Evolutionary conservation across 805 yeast species (phyloP).

Genomic region (Candida pseudoglaebosa): DNA sequence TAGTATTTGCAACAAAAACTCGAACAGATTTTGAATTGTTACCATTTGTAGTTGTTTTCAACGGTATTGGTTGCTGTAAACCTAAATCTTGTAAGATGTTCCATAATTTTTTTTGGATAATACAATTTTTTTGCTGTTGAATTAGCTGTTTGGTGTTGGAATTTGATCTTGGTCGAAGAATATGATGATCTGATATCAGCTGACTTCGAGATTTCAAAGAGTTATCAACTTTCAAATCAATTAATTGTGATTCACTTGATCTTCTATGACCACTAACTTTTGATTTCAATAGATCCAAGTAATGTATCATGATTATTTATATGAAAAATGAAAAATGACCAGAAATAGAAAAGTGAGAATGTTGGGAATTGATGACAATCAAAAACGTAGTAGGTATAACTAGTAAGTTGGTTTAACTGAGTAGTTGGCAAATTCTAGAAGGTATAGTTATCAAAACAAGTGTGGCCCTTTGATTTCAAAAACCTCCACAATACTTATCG

Average conservation of each 20-base stretch:
- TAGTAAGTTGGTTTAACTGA: too few species aligned
- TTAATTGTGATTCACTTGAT: slow-evolving; percentile 12
- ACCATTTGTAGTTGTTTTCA: slow-evolving; percentile 24
- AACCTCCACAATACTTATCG: too few species aligned
- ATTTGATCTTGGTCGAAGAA: slow-evolving; percentile 2
- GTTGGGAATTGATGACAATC: too few species aligned
- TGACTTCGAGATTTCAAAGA: slow-evolving; percentile 8
- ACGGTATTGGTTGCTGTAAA: slow-evolving; percentile 35
- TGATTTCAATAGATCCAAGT: slow-evolving; percentile 11
- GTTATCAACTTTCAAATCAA: slow-evolving; percentile 8
- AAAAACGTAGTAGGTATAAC: too few species aligned
- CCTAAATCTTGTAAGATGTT: slow-evolving; percentile 33
- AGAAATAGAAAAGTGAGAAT: background rate
- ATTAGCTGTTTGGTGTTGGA: slow-evolving; percentile 30
- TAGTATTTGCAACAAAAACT: slow-evolving; percentile 34
- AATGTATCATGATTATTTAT: slow-evolving; percentile 1
- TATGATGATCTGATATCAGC: background rate
- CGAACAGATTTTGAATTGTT: slow-evolving; percentile 26
- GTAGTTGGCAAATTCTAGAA: too few species aligned
- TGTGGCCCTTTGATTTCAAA: too few species aligned
- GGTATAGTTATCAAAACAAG: too few species aligned
- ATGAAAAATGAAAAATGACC: background rate
- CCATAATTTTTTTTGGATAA: slow-evolving; percentile 31
- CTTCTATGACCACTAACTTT: slow-evolving; percentile 16
- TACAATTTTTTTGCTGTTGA: slow-evolving; percentile 34